phyloP scores from a whole-genome alignment of 2,329 filamentous ascomycete genomes.

The Botryotinia calthae region DNA sequence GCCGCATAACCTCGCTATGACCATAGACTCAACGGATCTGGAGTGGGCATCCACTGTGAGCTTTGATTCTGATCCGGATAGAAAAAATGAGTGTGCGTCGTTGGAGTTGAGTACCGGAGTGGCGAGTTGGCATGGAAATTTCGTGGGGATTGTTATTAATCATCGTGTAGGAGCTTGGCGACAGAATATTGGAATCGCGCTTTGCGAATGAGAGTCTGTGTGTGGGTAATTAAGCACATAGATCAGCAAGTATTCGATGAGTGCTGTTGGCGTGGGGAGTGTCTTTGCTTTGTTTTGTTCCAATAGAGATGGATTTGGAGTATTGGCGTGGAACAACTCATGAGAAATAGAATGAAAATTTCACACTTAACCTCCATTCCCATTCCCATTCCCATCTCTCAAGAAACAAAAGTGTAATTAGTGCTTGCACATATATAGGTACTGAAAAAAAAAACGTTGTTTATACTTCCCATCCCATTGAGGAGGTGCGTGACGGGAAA shows the following conservation, averaged over 20 bases:
- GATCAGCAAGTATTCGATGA: not conserved
- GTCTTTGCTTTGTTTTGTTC: not conserved
- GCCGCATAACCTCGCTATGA: not conserved
- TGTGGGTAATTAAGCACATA: not conserved
- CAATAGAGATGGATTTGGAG: not conserved
- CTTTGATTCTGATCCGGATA: not conserved
- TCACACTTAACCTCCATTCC: no score
- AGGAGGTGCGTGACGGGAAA: not conserved
- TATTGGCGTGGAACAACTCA: not conserved
- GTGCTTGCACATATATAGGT: not conserved
- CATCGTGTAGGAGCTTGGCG: not conserved
- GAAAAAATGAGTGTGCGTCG: not conserved
- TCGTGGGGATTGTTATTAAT: not conserved
- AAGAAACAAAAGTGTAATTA: not conserved
- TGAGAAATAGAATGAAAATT: not conserved
- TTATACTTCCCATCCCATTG: not conserved
- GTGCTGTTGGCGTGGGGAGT: not conserved
- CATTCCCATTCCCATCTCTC: not conserved
- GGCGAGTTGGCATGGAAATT: not conserved
- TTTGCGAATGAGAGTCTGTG: not conserved
- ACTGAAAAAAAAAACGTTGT: no score
- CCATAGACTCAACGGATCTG: not conserved
- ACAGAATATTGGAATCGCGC: not conserved
- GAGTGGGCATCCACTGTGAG: not conserved
- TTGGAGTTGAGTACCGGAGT: not conserved